Conservation (phyloP, 805 yeast species). For the Pichia kluyveri region DNA sequence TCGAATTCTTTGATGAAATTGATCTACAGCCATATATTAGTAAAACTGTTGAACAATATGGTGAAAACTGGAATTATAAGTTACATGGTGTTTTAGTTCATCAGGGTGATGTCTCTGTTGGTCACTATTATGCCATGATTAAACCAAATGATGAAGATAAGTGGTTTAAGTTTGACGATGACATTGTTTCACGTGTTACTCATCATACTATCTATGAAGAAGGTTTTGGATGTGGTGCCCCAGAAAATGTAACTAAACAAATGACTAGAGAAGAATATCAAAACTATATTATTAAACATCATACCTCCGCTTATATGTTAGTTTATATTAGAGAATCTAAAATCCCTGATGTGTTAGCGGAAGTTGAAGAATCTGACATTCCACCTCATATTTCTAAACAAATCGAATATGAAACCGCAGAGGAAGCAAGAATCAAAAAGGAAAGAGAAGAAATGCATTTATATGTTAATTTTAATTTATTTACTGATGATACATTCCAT, state of each 20-base stretch:
- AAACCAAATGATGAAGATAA: slow-evolving; percentile 61
- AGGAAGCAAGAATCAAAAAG: slow-evolving; percentile 41
- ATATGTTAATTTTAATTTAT: slow-evolving; percentile 49
- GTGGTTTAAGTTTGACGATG: slow-evolving; percentile 91
- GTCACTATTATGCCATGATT: slow-evolving; percentile 93
- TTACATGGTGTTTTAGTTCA: slow-evolving; percentile 94
- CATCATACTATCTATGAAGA: slow-evolving; percentile 81
- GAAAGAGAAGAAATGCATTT: slow-evolving; percentile 67
- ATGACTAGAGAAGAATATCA: slow-evolving; percentile 54
- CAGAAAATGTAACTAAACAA: slow-evolving; percentile 38
- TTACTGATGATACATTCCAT: slow-evolving; percentile 43
- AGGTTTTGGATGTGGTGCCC: slow-evolving; percentile 75
- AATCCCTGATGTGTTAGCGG: slow-evolving; percentile 49
- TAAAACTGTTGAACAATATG: slow-evolving; percentile 34
- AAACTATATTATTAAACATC: slow-evolving; percentile 60
- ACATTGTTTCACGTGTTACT: slow-evolving; percentile 83
- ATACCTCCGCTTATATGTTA: slow-evolving; percentile 94
- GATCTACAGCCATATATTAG: slow-evolving; percentile 77
- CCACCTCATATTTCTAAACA: slow-evolving; percentile 65
- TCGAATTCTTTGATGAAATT: slow-evolving; percentile 78
- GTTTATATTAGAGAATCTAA: slow-evolving; percentile 73
- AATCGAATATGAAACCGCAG: slow-evolving; percentile 54
- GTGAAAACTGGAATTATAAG: slow-evolving; percentile 66
- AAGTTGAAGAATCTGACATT: slow-evolving; percentile 41
- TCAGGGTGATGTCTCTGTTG: slow-evolving; percentile 90